Percentiles rank a stretch among this genome's conserved stretches.
These are phyloP conservation scores for Colletotrichum ledebouriae DNA, from an alignment of 2,329 filamentous ascomycete species.

Conservation along the genomic window DNA sequence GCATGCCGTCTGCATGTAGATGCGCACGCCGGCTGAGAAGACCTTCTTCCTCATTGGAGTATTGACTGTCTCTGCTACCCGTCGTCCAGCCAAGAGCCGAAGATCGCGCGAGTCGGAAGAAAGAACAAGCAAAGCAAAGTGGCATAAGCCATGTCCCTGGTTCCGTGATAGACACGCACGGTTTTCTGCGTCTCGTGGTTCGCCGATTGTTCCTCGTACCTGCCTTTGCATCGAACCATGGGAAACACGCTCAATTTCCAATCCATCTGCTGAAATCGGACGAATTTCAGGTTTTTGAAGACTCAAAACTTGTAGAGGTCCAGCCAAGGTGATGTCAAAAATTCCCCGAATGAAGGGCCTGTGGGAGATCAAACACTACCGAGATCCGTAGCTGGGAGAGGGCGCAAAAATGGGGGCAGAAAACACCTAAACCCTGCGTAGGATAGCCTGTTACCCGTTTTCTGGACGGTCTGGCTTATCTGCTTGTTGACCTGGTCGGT, in stretches of 20 bases:
- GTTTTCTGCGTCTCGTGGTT: slow-evolving; percentile 24
- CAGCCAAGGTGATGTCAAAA: neutral
- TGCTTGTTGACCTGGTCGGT: slow-evolving; percentile 17
- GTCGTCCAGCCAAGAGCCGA: slow-evolving; percentile 25
- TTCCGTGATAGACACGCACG: slow-evolving; percentile 27
- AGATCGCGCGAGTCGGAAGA: slow-evolving; percentile 42
- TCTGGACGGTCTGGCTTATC: slow-evolving; percentile 21
- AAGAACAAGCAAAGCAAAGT: slow-evolving; percentile 22
- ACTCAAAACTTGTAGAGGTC: neutral
- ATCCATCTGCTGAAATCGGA: neutral
- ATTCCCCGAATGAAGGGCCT: slow-evolving; percentile 20
- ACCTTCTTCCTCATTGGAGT: slow-evolving; percentile 34
- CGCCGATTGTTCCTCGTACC: slow-evolving; percentile 14
- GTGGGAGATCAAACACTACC: slow-evolving; percentile 41
- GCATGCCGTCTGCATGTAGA: slow-evolving; percentile 38
- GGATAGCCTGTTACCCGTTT: slow-evolving; percentile 15
- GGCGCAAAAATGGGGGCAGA: neutral
- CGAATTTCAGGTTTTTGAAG: neutral
- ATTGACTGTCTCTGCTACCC: neutral
- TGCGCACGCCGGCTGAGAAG: slow-evolving; percentile 28
- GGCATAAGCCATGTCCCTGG: slow-evolving; percentile 26
- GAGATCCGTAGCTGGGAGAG: slow-evolving; percentile 38
- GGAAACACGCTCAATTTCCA: neutral
- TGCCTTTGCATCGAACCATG: slow-evolving; percentile 20
- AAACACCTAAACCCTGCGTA: slow-evolving; percentile 13